A percentile compares a stretch with the other conserved stretches of the same genome.
Conservation (phyloP, 805 yeast genomes). For the Ogataea paraovalis region DNA sequence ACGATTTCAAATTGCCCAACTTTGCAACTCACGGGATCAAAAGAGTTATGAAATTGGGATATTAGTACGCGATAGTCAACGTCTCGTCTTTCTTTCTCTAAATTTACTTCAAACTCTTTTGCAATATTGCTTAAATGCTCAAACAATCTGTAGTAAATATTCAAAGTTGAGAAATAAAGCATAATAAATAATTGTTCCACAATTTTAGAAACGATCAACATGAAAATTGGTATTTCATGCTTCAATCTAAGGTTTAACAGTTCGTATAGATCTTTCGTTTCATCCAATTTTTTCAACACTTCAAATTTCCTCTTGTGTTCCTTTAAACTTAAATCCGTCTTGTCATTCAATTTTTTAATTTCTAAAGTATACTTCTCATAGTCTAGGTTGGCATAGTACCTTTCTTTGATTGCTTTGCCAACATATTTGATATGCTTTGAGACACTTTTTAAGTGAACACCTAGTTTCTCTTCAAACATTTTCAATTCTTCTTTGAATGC, state of each 20-base stretch:
- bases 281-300: conserved; percentile 28
- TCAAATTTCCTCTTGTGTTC: conserved; percentile 34
- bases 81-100: conserved; percentile 6
- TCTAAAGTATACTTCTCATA: conserved; percentile 18
- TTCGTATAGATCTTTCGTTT: conserved; percentile 35
- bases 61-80: conserved; percentile 6
- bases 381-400: conserved; percentile 21
- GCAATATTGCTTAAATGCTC: conserved; percentile 7
- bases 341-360: conserved; percentile 15
- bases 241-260: conserved; percentile 37
- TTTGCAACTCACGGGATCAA: conserved; percentile 4
- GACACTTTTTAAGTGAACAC: conserved; percentile 10
- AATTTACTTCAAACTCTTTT: conserved; percentile 8
- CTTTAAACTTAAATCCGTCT: conserved; percentile 32
- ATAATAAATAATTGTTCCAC: conserved; percentile 31
- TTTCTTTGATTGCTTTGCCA: conserved; percentile 23
- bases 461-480: conserved; percentile 15
- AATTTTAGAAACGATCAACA: conserved; percentile 30
- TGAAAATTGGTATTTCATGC: conserved; percentile 43
- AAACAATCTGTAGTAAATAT: conserved; percentile 26
- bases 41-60: conserved; percentile 5
- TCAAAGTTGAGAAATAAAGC: conserved; percentile 37
- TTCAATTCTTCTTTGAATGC: conserved; percentile 15
- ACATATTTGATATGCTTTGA: conserved; percentile 16
- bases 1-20: conserved; percentile 12